These are phyloP conservation scores for Naganishia vishniacii DNA, from an alignment of 768 basidiomycete genomes.

Conservation along the genomic window DNA sequence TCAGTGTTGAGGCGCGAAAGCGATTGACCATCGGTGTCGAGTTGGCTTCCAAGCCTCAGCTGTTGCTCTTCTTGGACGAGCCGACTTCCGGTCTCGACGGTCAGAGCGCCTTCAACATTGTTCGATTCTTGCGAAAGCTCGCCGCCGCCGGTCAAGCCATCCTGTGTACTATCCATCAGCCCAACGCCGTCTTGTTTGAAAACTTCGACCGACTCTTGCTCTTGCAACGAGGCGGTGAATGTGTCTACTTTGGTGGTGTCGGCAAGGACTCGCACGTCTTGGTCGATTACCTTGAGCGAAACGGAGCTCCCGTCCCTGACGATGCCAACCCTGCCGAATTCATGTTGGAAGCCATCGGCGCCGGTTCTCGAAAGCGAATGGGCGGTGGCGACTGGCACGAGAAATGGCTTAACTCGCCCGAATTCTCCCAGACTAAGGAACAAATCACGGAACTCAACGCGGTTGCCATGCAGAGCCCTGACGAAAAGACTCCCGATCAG, in stretches of 20 bases:
- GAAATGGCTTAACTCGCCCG: slow-evolving; percentile 70
- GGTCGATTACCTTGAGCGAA: slow-evolving; percentile 69
- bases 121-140: slow-evolving; percentile 38
- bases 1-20: slow-evolving; percentile 65
- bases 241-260: slow-evolving; percentile 56
- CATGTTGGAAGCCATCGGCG: slow-evolving; percentile 54
- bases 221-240: slow-evolving; percentile 69
- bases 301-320: slow-evolving; percentile 62
- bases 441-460: slow-evolving; percentile 54
- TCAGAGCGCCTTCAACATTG: slow-evolving; percentile 49
- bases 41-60: slow-evolving; percentile 75
- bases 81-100: slow-evolving; percentile 71
- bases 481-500: slow-evolving; percentile 29
- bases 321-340: slow-evolving; percentile 73
- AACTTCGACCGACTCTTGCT: slow-evolving; percentile 74
- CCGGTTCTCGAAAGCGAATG: slow-evolving; percentile 58
- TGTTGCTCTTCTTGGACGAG: slow-evolving; percentile 80
- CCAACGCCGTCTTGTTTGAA: slow-evolving; percentile 77
- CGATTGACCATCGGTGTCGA: slow-evolving; percentile 82
- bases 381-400: slow-evolving; percentile 80
- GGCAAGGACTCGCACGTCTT: slow-evolving; percentile 60
- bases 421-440: slow-evolving; percentile 51
- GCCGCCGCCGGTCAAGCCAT: slow-evolving; percentile 51
- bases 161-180: slow-evolving; percentile 86
- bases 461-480: slow-evolving; percentile 35